Evolutionary conservation across 2,329 filamentous ascomycete species (phyloP), one percentile per base, ranked within the genome.

Genomic region (Verticillium klebahnii): DNA sequence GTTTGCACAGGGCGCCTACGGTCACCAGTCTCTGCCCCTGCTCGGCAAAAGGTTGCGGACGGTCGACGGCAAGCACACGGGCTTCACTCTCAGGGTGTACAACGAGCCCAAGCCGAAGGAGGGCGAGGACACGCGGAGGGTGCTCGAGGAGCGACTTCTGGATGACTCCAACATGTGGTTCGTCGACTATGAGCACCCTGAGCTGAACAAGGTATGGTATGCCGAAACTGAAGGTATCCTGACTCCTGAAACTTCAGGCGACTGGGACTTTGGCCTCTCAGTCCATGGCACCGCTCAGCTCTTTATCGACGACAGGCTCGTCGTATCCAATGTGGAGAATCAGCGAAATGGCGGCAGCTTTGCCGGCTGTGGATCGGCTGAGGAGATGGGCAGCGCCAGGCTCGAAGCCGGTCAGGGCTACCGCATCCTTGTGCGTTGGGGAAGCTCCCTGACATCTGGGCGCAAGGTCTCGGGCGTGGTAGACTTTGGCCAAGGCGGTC

Each of bases 281-380:
- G 70, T 72, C 14, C 70, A 69, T 32, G 75, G 75, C 23, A 75
- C 71, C 2, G 73, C 68, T 0, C 70, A 71, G 19, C 61, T 77
- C 1, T 72, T 65, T 34, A 64, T 77, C 29, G 63, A 77, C 50
- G 72, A 67, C 0, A 57, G 69, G 31, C 65, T 75, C 9, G 61
- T 71, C 1, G 71, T 77, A 25, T 70, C 74, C 15, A 65, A 72
- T 9, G 71, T 69, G 40, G 71, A 69, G 2, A 67, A 60, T 14
- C 73, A 76, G 34, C 67, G 67, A 4, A 19, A 77, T 60, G 57
- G 57, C 8, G 57, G 57, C 17, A 59, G 45, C 37, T 59, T 59
- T 29, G 45, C 45, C 29, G 57, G 57, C 39, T 68, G 67, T 7
- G 75, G 73, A 39, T 74, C 71, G 0, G 81, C 82, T 62, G 69